Evolutionary conservation across 1,139 yeast genomes (phyloP), one percentile per base, ranked within the genome.

Genomic region (Zygosaccharomyces sapae): DNA sequence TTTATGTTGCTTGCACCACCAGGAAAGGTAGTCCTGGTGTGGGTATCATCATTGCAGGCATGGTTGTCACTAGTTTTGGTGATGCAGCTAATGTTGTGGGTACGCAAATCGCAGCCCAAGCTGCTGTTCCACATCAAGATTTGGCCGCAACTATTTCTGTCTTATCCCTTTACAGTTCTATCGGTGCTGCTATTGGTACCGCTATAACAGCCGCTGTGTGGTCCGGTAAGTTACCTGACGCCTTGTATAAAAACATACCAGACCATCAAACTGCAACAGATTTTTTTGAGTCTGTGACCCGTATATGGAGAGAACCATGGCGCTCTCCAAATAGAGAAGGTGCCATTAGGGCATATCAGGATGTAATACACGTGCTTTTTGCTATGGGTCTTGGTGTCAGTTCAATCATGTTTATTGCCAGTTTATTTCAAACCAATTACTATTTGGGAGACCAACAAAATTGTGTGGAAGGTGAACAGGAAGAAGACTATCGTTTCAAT

Each of bases 191-290:
- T 10, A 59, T 76, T 44, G 80, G 79, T 8, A 57, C 66, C 39
- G 68, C 78, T 7, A 63, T 75, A 36, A 69, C 77, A 24, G 77
- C 75, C 47, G 75, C 76, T n/a, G 67, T 76, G 33, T 75, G 79
- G 79, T 66, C 73, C 19, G 65, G 71, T 34, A 59, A 67, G 30
- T 53, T 75, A 42, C 76, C 77, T 8, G 52, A 44, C 19, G 59
- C 57, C 33, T 55, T 68, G 46, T 54, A 58, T 51, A 45, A 57
- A 16, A 56, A 57, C 45, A 45, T 68, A 35, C 70, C 71, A 12
- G 46, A 50, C 16, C 40, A 58, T 43, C 51, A 46, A 4, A 50
- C 50, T 25, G 57, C 65, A 16, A 34, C 41, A 3, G 35, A 33
- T 2, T 55, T 50, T 33, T 67, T 53, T 37, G 60, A 59, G 5